Conservation (phyloP, 768 basidiomycete genomes). For the Pisolithus microcarpus region DNA sequence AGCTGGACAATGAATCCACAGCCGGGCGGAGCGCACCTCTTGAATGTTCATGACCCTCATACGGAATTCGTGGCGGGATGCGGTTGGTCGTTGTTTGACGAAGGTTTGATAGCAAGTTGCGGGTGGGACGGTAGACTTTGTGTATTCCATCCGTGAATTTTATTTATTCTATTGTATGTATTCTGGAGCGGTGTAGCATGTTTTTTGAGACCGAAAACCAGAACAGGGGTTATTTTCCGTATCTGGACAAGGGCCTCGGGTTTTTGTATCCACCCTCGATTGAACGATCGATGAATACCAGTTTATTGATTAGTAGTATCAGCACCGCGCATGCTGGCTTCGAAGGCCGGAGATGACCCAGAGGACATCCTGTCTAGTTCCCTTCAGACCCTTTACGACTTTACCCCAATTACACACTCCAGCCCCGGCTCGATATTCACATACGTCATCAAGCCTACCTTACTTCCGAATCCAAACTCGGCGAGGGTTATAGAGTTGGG, state of each 20-base stretch:
- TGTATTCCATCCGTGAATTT: conserved; percentile 51
- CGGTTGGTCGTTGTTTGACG: conserved; percentile 88
- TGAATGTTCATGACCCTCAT: conserved; percentile 78
- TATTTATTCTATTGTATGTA: not conserved
- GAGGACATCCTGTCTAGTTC: conserved; percentile 67
- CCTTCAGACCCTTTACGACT: conserved; percentile 54
- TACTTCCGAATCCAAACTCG: conserved; percentile 8
- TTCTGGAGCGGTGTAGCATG: not conserved
- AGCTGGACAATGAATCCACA: conserved; percentile 71
- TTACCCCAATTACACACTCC: conserved; percentile 53
- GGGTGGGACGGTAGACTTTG: conserved; percentile 86
- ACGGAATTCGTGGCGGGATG: conserved; percentile 94
- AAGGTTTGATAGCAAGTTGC: conserved; percentile 81
- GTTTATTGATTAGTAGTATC: no score
- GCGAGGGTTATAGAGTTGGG: conserved; percentile 34
- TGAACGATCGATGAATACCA: no score
- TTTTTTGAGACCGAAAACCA: not conserved
- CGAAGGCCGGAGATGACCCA: conserved; percentile 28
- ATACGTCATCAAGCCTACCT: conserved; percentile 28
- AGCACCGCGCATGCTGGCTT: no score
- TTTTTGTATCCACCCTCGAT: not conserved
- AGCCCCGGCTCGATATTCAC: conserved; percentile 47
- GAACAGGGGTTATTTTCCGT: not conserved
- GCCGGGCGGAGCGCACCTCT: conserved; percentile 41
- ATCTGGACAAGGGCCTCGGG: not conserved